Evolutionary conservation across 495 filamentous ascomycete genomes (phyloP), one percentile per base, ranked within the genome.

Genomic region (Pseudoneurospora amorphoporcata): DNA sequence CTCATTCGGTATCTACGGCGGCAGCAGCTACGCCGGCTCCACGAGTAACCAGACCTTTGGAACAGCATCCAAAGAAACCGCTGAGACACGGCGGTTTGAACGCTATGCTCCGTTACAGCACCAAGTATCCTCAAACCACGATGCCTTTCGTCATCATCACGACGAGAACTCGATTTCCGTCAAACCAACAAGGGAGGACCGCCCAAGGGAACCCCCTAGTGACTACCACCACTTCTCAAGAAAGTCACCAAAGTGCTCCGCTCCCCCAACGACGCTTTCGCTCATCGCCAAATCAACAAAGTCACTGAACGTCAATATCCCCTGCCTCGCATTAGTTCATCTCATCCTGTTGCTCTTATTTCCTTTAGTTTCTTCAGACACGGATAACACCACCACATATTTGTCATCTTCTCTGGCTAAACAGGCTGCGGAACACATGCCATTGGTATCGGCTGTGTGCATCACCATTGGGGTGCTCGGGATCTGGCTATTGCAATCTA

Each of bases 361-460:
- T 65, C 14, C 7, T 37, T 17, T 65, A 12, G 29, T 6, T 10
- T 35, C 14, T 65, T 65, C 53, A 8, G 29, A 65, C 2, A 1
- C 3, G 23, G 2, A 37, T 16, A 35, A 29, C 14, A 65, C 14
- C 53, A 32, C 19, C 10, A 2, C 19, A 4, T 32, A 10, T 1
- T 61, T 5, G 23, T 32, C 53, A 6, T 65, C 7, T 8, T 40
- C 39, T 35, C 7, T 65, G 19, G 7, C 29, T 10, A 29, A 58
- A 23, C 4, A 4, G 19, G 19, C 12, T 29, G 47, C 19, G 43
- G 43, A 35, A 4, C 37, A 37, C n/a, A 39, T 75, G 8, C 40
- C 69, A 1, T 14, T 71, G 65, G 42, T 77, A 68, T 71, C 72
- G 2, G 23, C 72, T 38, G 69, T 39, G 5, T 76, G 71, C 35